These are phyloP conservation scores for Chrysoporthe austroafricana DNA, from an alignment of 2,329 filamentous ascomycete genomes.

Conservation along the genomic window DNA sequence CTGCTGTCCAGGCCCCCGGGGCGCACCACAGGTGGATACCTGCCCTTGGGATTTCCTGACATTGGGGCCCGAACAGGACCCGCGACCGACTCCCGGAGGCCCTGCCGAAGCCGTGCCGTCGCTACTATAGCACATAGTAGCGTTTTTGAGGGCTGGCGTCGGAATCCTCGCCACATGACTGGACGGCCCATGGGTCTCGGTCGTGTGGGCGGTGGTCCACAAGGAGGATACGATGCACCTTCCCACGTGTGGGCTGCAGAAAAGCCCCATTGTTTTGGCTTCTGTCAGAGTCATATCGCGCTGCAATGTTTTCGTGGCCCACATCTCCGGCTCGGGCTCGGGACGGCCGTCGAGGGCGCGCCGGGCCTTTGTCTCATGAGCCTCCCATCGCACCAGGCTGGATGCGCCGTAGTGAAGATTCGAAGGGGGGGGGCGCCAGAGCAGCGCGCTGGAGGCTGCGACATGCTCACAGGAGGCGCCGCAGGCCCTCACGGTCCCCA, in stretches of 20 bases:
- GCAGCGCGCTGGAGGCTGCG: background rate
- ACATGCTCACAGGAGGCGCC: background rate
- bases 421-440: background rate
- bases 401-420: background rate
- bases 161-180: conserved; percentile 4
- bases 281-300: conserved; percentile 2
- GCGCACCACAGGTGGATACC: background rate
- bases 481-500: background rate
- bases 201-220: background rate
- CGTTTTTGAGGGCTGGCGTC: background rate
- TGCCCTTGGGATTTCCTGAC: background rate
- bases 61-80: conserved; percentile 1
- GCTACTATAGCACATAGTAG: no score
- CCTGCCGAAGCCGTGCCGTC: conserved; percentile 9
- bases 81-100: conserved; percentile 18
- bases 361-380: background rate
- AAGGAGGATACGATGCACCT: background rate
- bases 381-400: background rate
- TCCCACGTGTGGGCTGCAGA: conserved; percentile 18
- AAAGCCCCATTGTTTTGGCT: conserved; percentile 13
- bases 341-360: background rate
- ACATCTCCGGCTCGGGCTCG: conserved; percentile 8
- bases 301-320: background rate
- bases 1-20: background rate
- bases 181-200: background rate